Percentiles rank a stretch among this genome's conserved stretches.
Conservation (phyloP, 257 asterid genomes). For the Paraleonurus japonicus region DNA sequence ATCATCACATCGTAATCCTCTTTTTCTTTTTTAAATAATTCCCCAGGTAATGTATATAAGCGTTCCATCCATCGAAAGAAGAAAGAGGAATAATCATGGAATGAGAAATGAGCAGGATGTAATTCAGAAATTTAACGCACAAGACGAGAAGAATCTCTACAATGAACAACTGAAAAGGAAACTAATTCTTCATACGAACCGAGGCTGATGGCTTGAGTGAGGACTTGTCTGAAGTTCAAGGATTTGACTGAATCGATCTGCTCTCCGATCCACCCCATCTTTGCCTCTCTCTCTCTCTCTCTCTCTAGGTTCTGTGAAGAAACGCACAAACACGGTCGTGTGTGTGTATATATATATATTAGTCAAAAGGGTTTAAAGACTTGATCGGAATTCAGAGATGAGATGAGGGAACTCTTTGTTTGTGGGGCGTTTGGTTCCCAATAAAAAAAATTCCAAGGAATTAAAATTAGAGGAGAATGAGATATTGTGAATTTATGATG, state of each 20-base stretch:
- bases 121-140: constrained; percentile 7
- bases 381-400: background rate
- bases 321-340: constrained; percentile 10
- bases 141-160: background rate
- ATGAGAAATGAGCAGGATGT: background rate
- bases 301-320: constrained; percentile 15
- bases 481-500: too few species aligned
- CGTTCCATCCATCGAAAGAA: background rate
- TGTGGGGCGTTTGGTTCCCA: too few species aligned
- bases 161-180: background rate
- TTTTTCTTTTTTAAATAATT: background rate
- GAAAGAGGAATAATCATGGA: background rate
- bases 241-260: constrained; percentile 93
- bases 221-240: constrained; percentile 72
- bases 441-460: too few species aligned
- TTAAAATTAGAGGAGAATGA: too few species aligned
- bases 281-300: constrained; percentile 12
- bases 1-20: background rate
- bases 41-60: constrained; percentile 4
- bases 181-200: constrained; percentile 42
- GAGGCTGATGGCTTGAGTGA: constrained; percentile 83
- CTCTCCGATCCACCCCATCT: constrained; percentile 96
- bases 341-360: background rate
- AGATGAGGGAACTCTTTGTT: too few species aligned
- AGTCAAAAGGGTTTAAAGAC: constrained; percentile 1